These are phyloP conservation scores for Rhizopogon parksii DNA, from an alignment of 1,284 basidiomycete genomes.

Conservation along the genomic window DNA sequence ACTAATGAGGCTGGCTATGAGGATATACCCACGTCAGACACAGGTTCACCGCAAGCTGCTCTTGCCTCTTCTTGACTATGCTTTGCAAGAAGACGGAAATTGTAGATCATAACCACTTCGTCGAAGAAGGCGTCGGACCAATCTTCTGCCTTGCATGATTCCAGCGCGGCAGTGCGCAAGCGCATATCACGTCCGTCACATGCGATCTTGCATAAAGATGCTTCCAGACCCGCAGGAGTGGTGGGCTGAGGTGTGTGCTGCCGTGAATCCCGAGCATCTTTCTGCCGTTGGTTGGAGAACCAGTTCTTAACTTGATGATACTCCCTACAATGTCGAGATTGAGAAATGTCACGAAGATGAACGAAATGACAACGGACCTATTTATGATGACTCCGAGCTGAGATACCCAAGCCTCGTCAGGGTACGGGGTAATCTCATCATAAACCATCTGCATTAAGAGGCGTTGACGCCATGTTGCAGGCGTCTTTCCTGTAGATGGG, in stretches of 20 bases:
- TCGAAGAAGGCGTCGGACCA: constrained; percentile 55
- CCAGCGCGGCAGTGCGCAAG: constrained; percentile 38
- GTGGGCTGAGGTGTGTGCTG: constrained; percentile 28
- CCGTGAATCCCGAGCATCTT: constrained; percentile 34
- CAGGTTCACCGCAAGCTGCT: constrained; percentile 22
- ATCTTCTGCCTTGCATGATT: constrained; percentile 32
- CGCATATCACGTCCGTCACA: constrained; percentile 41
- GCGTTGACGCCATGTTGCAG: constrained; percentile 46
- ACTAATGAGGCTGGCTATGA: background rate
- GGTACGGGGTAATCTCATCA: constrained; percentile 54
- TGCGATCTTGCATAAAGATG: constrained; percentile 28
- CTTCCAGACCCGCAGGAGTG: constrained; percentile 22
- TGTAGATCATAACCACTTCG: constrained; percentile 47
- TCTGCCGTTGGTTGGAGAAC: constrained; percentile 55
- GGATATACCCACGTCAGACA: background rate
- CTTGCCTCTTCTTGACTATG: constrained; percentile 30
- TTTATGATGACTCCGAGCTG: constrained; percentile 43
- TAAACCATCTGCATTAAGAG: constrained; percentile 51
- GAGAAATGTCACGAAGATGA: constrained; percentile 1
- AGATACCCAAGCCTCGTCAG: constrained; percentile 44
- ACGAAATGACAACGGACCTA: constrained; percentile 29
- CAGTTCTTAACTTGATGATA: constrained; percentile 55
- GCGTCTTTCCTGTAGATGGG: constrained; percentile 48
- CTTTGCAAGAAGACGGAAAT: constrained; percentile 36
- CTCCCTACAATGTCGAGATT: constrained; percentile 31